Percentiles rank a stretch among this genome's conserved stretches.
These are phyloP conservation scores for Brassica rapa DNA, from an alignment of 345 rosid species.

Conservation along the genomic window DNA sequence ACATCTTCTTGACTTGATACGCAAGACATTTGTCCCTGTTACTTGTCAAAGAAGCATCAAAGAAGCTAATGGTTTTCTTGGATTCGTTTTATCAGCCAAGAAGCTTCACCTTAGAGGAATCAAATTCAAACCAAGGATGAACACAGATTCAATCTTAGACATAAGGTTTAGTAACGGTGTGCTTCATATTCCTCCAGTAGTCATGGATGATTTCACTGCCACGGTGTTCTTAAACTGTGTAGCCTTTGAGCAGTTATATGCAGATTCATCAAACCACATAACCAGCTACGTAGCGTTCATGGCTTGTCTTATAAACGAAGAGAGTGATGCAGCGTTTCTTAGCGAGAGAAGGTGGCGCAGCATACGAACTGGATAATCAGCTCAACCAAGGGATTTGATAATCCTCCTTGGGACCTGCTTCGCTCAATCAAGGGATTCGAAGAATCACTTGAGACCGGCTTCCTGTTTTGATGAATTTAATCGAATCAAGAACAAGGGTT, in stretches of 20 bases:
- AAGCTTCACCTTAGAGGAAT: slow-evolving; percentile 56
- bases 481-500: neutral
- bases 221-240: slow-evolving; percentile 53
- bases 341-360: slow-evolving; percentile 28
- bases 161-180: slow-evolving; percentile 47
- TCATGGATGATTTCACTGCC: slow-evolving; percentile 47
- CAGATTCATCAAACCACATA: slow-evolving; percentile 48
- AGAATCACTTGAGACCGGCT: neutral
- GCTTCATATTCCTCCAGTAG: slow-evolving; percentile 51
- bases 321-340: slow-evolving; percentile 51
- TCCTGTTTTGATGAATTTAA: neutral
- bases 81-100: slow-evolving; percentile 45
- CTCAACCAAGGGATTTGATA: neutral
- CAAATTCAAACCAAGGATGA: slow-evolving; percentile 35
- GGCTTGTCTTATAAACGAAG: slow-evolving; percentile 54
- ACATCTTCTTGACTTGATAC: slow-evolving; percentile 59
- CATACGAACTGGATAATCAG: neutral
- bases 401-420: neutral
- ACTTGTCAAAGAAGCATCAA: neutral
- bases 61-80: slow-evolving; percentile 13
- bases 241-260: slow-evolving; percentile 57
- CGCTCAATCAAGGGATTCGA: neutral
- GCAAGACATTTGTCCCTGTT: slow-evolving; percentile 46
- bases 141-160: slow-evolving; percentile 50
- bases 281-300: slow-evolving; percentile 56